Evolutionary conservation across 2,329 filamentous ascomycete genomes (phyloP), one percentile per base, ranked within the genome.

Genomic region (Graphiopsis chlorocephala): DNA sequence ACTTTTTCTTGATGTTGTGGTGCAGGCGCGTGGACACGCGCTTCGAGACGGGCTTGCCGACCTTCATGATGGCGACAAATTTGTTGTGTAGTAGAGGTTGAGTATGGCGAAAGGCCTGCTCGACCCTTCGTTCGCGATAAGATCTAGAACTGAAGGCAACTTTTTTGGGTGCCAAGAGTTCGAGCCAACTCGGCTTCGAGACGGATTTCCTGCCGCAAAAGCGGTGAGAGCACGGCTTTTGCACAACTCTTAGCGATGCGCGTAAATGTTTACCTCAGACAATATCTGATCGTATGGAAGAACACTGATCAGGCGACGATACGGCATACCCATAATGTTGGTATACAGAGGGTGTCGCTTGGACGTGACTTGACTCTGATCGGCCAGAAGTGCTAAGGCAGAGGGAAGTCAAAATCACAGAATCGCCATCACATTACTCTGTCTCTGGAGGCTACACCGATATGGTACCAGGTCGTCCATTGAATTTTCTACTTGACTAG

Each of bases 1-100:
- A 92, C 25, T 91, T 89, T 81, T 99, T 99, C 77, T 97, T 87
- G 79, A 99, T 98, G 82, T 96, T 97, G 83, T 97, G 89, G 70
- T 94, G 89, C 74, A 99, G 85, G 66, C 95, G 92, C 74, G 94
- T 91, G 52, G 94, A 88, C 71, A 86, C 88, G 79, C 95, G 90
- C 87, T 99, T 99, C 64, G 94, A 98, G 81, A 90, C 93, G 75
- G 94, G 95, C 81, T 97, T 76, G 47, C 73, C 72, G 68, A 76
- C 72, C 64, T 75, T 76, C 73, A 75, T 75, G 5, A 50, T 68
- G 61, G 59, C 29, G 29, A n/a, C 33, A 26, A 3, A 28, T 28
- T 42, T 20, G 33, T 45, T 58, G 33, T 45, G 53, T 35, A 56
- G 53, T 35, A 56, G 31, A 38, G 53, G 12, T 25, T 23, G 23